Evolutionary conservation across 1,284 basidiomycete species (phyloP).

Genomic region (Calocybe gambosa): DNA sequence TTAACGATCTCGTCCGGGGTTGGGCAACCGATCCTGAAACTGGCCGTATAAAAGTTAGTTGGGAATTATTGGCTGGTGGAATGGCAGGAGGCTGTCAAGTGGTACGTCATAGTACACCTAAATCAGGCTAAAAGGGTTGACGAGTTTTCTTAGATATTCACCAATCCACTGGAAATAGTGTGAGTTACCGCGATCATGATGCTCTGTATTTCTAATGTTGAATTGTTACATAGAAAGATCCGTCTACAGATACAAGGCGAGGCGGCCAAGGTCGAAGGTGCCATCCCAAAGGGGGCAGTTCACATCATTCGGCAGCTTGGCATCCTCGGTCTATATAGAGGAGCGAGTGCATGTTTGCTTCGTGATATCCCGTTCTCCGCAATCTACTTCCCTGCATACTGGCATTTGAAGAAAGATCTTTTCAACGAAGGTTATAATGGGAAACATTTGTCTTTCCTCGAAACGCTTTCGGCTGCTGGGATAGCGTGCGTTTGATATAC

Average conservation of each 20-base stretch:
- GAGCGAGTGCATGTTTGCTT: slow-evolving; percentile 81
- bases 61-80: slow-evolving; percentile 92
- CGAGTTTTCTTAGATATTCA: slow-evolving; percentile 58
- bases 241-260: slow-evolving; percentile 96
- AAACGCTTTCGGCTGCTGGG: slow-evolving; percentile 81
- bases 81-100: slow-evolving; percentile 97
- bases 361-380: slow-evolving; percentile 95
- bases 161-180: slow-evolving; percentile 94
- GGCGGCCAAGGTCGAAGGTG: slow-evolving; percentile 79
- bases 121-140: background rate
- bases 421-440: slow-evolving; percentile 96
- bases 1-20: slow-evolving; percentile 89
- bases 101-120: slow-evolving; percentile 44
- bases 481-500: slow-evolving; percentile 56
- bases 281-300: slow-evolving; percentile 76
- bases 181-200: slow-evolving; percentile 30
- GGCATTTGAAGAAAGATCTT: slow-evolving; percentile 85
- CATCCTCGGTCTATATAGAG: slow-evolving; percentile 88
- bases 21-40: slow-evolving; percentile 90
- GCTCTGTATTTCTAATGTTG: slow-evolving; percentile 6
- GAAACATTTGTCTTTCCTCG: slow-evolving; percentile 87
- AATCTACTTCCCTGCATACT: slow-evolving; percentile 78
- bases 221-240: slow-evolving; percentile 67
- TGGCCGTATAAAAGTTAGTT: slow-evolving; percentile 79
- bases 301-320: slow-evolving; percentile 94